Evolutionary conservation across 2,329 filamentous ascomycete genomes (phyloP), one percentile per base, ranked within the genome.

Genomic region (Endocalyx cinctus): DNA sequence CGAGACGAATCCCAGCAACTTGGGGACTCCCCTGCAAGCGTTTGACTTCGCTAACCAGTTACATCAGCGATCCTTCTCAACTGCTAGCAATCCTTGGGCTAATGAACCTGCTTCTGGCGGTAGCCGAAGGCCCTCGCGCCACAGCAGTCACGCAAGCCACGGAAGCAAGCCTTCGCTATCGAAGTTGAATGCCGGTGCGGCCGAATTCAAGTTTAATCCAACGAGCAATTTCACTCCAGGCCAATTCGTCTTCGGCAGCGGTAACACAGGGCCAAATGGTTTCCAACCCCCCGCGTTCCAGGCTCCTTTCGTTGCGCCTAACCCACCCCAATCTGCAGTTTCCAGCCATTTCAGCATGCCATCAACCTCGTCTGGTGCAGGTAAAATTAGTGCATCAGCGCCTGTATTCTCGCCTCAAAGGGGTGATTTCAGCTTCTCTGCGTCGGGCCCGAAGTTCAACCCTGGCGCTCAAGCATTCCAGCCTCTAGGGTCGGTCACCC

Each of bases 171-270:
- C 79, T 4, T 89, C 79, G 1, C 60, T 81, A 27, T 87, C 87
- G 1, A 89, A 82, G 46, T 74, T 97, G 47, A 97, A 97, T 50
- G 88, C 94, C 18, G 78, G 83, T 42, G 90, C 90, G 0, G 84
- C 88, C 29, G 87, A 92, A 52, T 96, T 96, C 68, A 87, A 82
- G 48, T 90, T 90, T 60, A 76, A 77, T 41, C 74, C 74, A 4
- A 57, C 62, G 3, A 72, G 57, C 48, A 62, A 60, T 17, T 78
- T 77, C 48, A 64, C 69, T 23, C 67, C 70, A 20, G 57, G 62
- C 12, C 60, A 69, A 33, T 76, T 77, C 49, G 63, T 63, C 25
- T 77, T 77, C 41, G 61, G 63, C 15, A 57, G 55, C 25, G 64
- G 44, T 37, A 52, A 40, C 34, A 35, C 47, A 14, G 47, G 53